A percentile compares a stretch with the other conserved stretches of the same genome.
These are phyloP conservation scores for Coniophora puteana DNA, from an alignment of 1,284 basidiomycete species.

Conservation along the genomic window DNA sequence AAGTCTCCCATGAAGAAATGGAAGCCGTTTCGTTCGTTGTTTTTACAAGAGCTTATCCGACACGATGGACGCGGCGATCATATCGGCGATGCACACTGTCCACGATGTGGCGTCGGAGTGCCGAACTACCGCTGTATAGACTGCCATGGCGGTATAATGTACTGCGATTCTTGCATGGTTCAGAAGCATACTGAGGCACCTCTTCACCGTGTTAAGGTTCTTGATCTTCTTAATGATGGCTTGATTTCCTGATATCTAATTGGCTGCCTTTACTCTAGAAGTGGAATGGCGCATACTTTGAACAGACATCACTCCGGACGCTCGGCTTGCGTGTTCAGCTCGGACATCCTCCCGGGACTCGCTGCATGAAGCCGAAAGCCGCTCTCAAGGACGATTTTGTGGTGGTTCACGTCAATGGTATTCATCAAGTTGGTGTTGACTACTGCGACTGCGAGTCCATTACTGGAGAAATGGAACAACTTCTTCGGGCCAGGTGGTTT, in stretches of 20 bases:
- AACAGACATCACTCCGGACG: neutral
- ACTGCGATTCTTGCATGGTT: neutral
- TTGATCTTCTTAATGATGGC: neutral
- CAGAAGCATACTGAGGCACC: neutral
- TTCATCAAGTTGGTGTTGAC: neutral
- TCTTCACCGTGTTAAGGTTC: neutral
- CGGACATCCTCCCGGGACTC: neutral
- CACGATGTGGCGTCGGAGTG: neutral
- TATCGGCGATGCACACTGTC: neutral
- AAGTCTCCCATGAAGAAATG: no score
- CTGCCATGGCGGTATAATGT: neutral
- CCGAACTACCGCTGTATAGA: neutral
- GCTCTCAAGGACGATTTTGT: neutral
- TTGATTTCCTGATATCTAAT: neutral
- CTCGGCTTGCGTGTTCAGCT: constrained; percentile 1
- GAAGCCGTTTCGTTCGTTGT: no score
- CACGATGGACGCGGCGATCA: neutral
- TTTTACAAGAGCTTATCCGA: neutral
- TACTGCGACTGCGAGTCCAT: neutral
- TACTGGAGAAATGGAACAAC: neutral
- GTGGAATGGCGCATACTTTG: neutral
- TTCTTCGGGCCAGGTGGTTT: neutral
- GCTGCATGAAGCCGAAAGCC: neutral
- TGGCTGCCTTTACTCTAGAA: neutral
- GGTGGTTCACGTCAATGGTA: neutral